Base-by-base conservation (phyloP, 2,329 filamentous ascomycete species). In the Celoporthe dispersa region DNA sequence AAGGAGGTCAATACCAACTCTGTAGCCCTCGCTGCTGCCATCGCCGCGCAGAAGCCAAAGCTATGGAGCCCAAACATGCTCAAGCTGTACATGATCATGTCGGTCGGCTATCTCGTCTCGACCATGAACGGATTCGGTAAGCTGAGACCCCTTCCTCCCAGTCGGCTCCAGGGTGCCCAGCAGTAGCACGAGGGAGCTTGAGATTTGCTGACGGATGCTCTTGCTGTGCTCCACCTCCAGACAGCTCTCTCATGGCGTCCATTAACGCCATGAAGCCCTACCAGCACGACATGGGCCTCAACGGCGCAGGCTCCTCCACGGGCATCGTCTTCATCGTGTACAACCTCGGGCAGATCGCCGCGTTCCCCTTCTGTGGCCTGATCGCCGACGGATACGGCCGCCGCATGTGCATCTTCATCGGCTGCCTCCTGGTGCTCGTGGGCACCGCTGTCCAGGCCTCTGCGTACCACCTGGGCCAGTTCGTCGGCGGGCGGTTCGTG, bases 401-500 rank as follows among this genome's bases (percentile, higher is more conserved):
- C 61, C 79, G 83, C 16, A 74, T 78, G 33, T 84, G 84, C 57
- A 86, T 86, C 81, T 78, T 82, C 71, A 78, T 82, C 68, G 84
- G 83, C 63, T 80, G 79, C 70, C n/a, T 77, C 2, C 76, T 80
- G 66, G 81, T 86, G 69, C 78, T 86, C 64, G 66, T 85, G 61
- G 84, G 84, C 22, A 80, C 83, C 37, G 78, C 82, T 68, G 80
- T 86, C 64, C 84, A 85, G 70, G 82, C 78, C n/a, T 80, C 81
- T 1, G 79, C 81, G 69, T 75, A 75, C 67, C 75, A 63, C 68
- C 76, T 74, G 70, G 77, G 77, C 12, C 82, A 84, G 69, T 86
- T 85, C 74, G 83, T 86, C 77, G 84, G 83, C 59, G 87, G 87
- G n/a, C 84, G 87, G 37, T 90, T 90, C 78, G 78, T 90, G 28